These are phyloP conservation scores for Pseudogymnoascus sp. DNA, from an alignment of 2,329 filamentous ascomycete species.

Conservation along the genomic window DNA sequence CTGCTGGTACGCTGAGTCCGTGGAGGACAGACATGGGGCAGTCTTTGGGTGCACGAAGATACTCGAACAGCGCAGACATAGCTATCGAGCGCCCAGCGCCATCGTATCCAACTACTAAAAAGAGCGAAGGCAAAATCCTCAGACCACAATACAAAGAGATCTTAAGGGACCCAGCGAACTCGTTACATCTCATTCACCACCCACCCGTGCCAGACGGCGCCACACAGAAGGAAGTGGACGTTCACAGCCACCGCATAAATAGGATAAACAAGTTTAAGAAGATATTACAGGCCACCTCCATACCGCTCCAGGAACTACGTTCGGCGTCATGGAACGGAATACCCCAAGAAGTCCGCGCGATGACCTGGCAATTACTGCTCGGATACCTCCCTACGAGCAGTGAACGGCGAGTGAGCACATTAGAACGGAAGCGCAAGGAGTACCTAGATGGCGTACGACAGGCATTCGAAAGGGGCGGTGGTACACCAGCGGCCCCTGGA, in stretches of 20 bases:
- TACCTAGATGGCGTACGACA: conserved; percentile 86
- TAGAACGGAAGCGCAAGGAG: conserved; percentile 93
- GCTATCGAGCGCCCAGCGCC: conserved; percentile 79
- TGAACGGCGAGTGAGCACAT: conserved; percentile 78
- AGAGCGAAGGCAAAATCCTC: conserved; percentile 88
- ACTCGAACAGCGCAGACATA: conserved; percentile 87
- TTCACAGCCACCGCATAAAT: conserved; percentile 77
- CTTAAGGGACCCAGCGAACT: conserved; percentile 80
- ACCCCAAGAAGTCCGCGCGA: conserved; percentile 89
- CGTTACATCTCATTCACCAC: conserved; percentile 88
- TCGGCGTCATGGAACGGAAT: conserved; percentile 89
- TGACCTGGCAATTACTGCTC: conserved; percentile 96
- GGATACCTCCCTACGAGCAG: conserved; percentile 96
- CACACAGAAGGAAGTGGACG: conserved; percentile 75
- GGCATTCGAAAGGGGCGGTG: conserved; percentile 59
- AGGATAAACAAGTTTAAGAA: conserved; percentile 99
- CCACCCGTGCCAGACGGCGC: conserved; percentile 67
- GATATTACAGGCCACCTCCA: conserved; percentile 84
- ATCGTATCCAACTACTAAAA: conserved; percentile 81
- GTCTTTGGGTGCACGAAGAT: conserved; percentile 44
- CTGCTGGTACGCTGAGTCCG: conserved; percentile 27
- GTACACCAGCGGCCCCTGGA: conserved; percentile 38
- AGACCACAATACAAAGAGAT: conserved; percentile 98
- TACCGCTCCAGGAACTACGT: conserved; percentile 76
- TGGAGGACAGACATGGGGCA: conserved; percentile 33